Evolutionary conservation across 2,329 filamentous ascomycete species (phyloP).

Genomic region (Diplocarpon rosae): DNA sequence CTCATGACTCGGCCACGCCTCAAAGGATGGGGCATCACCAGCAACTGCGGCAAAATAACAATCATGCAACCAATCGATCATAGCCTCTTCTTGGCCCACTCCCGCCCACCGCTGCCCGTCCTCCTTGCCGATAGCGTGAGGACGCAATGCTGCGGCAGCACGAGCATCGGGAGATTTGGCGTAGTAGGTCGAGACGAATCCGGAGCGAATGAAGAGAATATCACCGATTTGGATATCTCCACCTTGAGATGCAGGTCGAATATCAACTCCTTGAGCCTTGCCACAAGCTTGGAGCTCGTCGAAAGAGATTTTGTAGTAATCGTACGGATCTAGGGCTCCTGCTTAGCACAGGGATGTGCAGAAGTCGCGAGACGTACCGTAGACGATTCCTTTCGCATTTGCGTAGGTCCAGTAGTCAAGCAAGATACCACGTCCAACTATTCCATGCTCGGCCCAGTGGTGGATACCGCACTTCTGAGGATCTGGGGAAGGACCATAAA

Average conservation of each 20-base stretch:
- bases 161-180: slow-evolving; percentile 30
- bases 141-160: slow-evolving; percentile 29
- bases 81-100: slow-evolving; percentile 34
- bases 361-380: slow-evolving; percentile 16
- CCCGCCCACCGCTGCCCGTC: slow-evolving; percentile 33
- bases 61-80: slow-evolving; percentile 34
- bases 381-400: slow-evolving; percentile 30
- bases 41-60: slow-evolving; percentile 33
- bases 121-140: slow-evolving; percentile 29
- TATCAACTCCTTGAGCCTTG: slow-evolving; percentile 24
- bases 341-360: background rate
- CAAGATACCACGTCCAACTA: slow-evolving; percentile 43
- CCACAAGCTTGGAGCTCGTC: slow-evolving; percentile 21
- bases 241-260: slow-evolving; percentile 31
- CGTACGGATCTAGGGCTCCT: slow-evolving; percentile 21
- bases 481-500: slow-evolving; percentile 18
- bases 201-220: slow-evolving; percentile 39
- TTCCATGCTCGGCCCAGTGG: slow-evolving; percentile 32
- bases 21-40: slow-evolving; percentile 34
- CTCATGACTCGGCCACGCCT: slow-evolving; percentile 26
- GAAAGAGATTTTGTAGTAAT: slow-evolving; percentile 21
- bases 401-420: slow-evolving; percentile 39
- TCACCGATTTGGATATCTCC: slow-evolving; percentile 41
- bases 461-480: slow-evolving; percentile 24
- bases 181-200: slow-evolving; percentile 32